Percentiles rank a stretch among this genome's conserved stretches.
These are phyloP conservation scores for Vaccinium vitisidaea DNA, from an alignment of 148 eudicot species.

Conservation along the genomic window DNA sequence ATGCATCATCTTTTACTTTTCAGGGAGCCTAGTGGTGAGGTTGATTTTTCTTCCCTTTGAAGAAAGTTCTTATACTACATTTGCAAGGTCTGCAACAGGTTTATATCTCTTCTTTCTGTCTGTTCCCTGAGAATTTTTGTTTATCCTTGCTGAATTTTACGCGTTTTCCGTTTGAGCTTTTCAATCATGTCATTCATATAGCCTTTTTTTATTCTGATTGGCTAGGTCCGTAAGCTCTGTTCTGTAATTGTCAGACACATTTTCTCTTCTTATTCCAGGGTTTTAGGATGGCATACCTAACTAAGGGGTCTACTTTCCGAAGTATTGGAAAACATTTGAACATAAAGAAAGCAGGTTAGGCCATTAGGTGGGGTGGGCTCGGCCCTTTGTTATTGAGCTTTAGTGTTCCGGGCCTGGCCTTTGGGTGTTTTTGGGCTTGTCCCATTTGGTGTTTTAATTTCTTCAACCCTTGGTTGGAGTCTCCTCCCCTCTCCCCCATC, in stretches of 20 bases:
- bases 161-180: background rate
- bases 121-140: background rate
- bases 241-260: background rate
- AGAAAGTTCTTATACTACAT: conserved; percentile 89
- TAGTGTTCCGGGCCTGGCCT: too few species aligned
- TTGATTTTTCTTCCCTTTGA: conserved; percentile 95
- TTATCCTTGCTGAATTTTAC: background rate
- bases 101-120: conserved; percentile 27
- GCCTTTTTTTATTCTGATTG: background rate
- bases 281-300: conserved; percentile 4
- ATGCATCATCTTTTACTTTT: conserved; percentile 19
- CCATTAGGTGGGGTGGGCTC: too few species aligned
- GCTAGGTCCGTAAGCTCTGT: background rate
- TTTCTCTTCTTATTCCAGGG: background rate
- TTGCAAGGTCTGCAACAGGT: conserved; percentile 99
- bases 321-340: conserved; percentile 7
- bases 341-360: background rate
- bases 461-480: too few species aligned
- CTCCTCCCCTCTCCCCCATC: too few species aligned
- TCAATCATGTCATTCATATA: background rate
- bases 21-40: conserved; percentile 99
- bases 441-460: too few species aligned
- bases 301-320: background rate
- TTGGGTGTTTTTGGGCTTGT: too few species aligned
- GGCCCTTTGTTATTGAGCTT: too few species aligned